Conservation (phyloP, 2,329 filamentous ascomycete species). For the Nemania sp. region DNA sequence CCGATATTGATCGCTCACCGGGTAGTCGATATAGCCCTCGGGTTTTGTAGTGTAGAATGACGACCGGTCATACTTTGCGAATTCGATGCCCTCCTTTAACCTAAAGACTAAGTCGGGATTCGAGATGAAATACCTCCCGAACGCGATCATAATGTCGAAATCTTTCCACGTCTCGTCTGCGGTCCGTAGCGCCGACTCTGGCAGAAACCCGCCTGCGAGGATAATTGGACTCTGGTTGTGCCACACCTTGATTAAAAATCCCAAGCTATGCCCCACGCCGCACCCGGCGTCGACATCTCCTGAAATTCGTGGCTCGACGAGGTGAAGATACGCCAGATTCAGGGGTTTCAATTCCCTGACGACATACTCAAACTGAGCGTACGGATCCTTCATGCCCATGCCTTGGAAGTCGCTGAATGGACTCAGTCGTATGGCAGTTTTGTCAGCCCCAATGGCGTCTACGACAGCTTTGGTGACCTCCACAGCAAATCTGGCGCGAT, state of each 20-base stretch:
- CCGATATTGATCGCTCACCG: slow-evolving; percentile 38
- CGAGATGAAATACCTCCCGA: slow-evolving; percentile 62
- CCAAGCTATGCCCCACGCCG: slow-evolving; percentile 53
- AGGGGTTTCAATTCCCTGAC: slow-evolving; percentile 62
- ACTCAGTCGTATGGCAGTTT: slow-evolving; percentile 62
- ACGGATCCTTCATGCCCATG: slow-evolving; percentile 68
- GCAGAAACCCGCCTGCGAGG: slow-evolving; percentile 58
- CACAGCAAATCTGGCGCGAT: slow-evolving; percentile 64
- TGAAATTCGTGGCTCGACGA: slow-evolving; percentile 65
- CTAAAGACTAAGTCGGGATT: slow-evolving; percentile 62
- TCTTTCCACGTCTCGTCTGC: slow-evolving; percentile 57
- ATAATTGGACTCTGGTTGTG: slow-evolving; percentile 59
- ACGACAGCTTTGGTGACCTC: slow-evolving; percentile 66
- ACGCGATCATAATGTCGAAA: slow-evolving; percentile 59
- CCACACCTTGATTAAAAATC: slow-evolving; percentile 61
- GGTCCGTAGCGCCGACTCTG: slow-evolving; percentile 53
- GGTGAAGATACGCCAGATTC: slow-evolving; percentile 67
- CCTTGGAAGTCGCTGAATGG: slow-evolving; percentile 68
- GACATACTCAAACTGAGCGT: slow-evolving; percentile 68
- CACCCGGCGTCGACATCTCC: slow-evolving; percentile 55
- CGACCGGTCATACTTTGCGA: slow-evolving; percentile 59
- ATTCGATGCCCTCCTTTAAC: slow-evolving; percentile 56
- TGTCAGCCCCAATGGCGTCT: slow-evolving; percentile 63
- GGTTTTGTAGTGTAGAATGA: slow-evolving; percentile 56
- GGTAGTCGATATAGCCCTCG: slow-evolving; percentile 44